Percentiles rank a stretch among this genome's conserved stretches.
phyloP scores from a whole-genome alignment of 1,139 yeast genomes.

The Pneumocystis murina region DNA sequence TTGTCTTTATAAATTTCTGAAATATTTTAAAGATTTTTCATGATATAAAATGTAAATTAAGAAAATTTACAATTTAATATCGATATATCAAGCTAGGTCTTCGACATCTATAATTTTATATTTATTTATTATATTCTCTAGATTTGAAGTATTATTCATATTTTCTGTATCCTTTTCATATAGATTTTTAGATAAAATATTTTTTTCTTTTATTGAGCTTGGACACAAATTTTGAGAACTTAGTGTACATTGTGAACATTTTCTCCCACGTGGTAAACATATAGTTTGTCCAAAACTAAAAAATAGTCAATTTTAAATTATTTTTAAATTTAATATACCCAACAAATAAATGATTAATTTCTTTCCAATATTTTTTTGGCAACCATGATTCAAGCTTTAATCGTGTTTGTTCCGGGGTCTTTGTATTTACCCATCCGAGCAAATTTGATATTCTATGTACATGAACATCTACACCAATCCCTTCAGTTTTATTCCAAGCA shows the following conservation, averaged over 20 bases:
- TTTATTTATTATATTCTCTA: neutral
- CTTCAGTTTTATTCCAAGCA: slow-evolving; percentile 60
- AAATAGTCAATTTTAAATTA: neutral
- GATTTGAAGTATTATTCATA: neutral
- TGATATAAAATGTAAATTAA: neutral
- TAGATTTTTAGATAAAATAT: neutral
- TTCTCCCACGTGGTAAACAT: slow-evolving; percentile 56
- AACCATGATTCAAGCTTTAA: slow-evolving; percentile 57
- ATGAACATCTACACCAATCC: slow-evolving; percentile 92
- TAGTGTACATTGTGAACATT: slow-evolving; percentile 62
- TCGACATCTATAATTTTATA: slow-evolving; percentile 1
- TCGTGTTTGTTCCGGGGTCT: slow-evolving; percentile 65
- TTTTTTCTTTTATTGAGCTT: slow-evolving; percentile 7
- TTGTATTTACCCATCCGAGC: slow-evolving; percentile 36
- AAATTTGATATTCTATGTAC: slow-evolving; percentile 58
- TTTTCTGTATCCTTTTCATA: neutral
- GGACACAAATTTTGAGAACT: slow-evolving; percentile 39
- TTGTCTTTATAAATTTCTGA: neutral
- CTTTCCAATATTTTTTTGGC: slow-evolving; percentile 60
- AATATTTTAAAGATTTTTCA: neutral
- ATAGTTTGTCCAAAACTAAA: slow-evolving; percentile 71
- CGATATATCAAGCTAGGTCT: neutral
- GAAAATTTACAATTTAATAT: neutral
- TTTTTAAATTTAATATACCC: slow-evolving; percentile 21
- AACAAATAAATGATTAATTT: slow-evolving; percentile 70